Evolutionary conservation across 257 asterid species (phyloP).

Genomic region (Dorcoceras hygrometricum): DNA sequence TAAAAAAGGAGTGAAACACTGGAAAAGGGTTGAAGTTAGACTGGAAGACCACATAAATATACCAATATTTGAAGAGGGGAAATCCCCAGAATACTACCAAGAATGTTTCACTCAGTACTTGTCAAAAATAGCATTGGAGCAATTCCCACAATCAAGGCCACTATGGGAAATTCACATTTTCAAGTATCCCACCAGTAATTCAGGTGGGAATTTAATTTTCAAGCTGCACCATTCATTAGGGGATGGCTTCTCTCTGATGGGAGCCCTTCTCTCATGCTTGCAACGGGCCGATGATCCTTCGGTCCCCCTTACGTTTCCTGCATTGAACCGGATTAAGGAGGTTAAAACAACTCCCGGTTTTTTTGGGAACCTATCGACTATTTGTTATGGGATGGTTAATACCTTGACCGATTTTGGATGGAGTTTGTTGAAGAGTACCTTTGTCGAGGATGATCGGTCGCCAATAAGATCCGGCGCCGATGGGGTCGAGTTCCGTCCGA

Average conservation of each 20-base stretch:
- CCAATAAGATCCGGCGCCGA: conserved; percentile 62
- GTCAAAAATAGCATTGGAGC: conserved; percentile 43
- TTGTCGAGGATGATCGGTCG: conserved; percentile 43
- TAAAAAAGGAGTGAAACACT: conserved; percentile 44
- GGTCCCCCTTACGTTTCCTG: conserved; percentile 51
- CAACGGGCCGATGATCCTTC: conserved; percentile 55
- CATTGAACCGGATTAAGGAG: conserved; percentile 16
- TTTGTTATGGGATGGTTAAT: conserved; percentile 22
- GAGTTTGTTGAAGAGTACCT: conserved; percentile 55
- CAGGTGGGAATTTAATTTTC: conserved; percentile 45
- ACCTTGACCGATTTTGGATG: conserved; percentile 56
- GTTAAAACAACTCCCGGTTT: neutral
- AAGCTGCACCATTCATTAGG: conserved; percentile 75
- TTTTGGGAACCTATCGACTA: conserved; percentile 11
- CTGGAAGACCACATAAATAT: conserved; percentile 38
- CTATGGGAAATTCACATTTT: conserved; percentile 72
- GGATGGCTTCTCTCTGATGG: conserved; percentile 75
- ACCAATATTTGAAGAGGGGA: conserved; percentile 36
- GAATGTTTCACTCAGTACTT: conserved; percentile 41
- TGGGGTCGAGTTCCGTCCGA: conserved; percentile 57
- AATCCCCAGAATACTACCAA: conserved; percentile 42
- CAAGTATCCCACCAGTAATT: conserved; percentile 48
- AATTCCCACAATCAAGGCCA: conserved; percentile 40
- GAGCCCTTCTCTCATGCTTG: conserved; percentile 72
- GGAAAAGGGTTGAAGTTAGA: conserved; percentile 59